Conservation (phyloP, 2,329 filamentous ascomycete species). For the Tolypocladium endophyticum region DNA sequence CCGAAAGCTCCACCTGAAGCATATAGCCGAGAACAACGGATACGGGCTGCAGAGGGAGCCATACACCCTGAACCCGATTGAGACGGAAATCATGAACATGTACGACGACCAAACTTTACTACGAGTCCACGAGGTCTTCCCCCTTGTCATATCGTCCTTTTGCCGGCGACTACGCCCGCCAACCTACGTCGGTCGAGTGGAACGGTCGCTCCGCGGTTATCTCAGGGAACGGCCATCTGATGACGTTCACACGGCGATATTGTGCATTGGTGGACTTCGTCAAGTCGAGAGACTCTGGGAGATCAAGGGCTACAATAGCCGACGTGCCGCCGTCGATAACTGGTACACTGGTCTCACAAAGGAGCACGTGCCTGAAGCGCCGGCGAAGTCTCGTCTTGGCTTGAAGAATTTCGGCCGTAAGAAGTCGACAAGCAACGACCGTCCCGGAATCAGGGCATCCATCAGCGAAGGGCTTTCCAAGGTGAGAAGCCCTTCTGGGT, state of each 20-base stretch:
- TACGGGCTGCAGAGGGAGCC: constrained; percentile 40
- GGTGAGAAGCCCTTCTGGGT: constrained; percentile 16
- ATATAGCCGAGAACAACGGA: constrained; percentile 40
- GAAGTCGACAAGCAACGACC: constrained; percentile 33
- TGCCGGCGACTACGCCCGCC: constrained; percentile 51
- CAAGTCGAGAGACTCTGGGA: constrained; percentile 57
- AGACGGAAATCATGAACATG: constrained; percentile 50
- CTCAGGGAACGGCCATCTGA: constrained; percentile 51
- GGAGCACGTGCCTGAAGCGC: constrained; percentile 26
- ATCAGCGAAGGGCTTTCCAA: constrained; percentile 13
- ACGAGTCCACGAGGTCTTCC: constrained; percentile 54
- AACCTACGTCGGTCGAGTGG: constrained; percentile 52
- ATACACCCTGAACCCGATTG: constrained; percentile 53
- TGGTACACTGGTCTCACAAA: constrained; percentile 46
- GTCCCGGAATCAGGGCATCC: constrained; percentile 9
- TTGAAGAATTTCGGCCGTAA: constrained; percentile 46
- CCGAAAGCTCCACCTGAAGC: constrained; percentile 46
- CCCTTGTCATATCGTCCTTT: constrained; percentile 53
- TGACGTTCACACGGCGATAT: constrained; percentile 49
- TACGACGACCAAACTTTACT: constrained; percentile 54
- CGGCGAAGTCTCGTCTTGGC: constrained; percentile 39
- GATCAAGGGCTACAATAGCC: constrained; percentile 53
- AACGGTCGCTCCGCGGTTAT: constrained; percentile 53
- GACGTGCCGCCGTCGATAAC: constrained; percentile 46
- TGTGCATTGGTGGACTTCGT: constrained; percentile 50